Evolutionary conservation across 257 asterid species (phyloP).

Genomic region (Mentha longifolia): DNA sequence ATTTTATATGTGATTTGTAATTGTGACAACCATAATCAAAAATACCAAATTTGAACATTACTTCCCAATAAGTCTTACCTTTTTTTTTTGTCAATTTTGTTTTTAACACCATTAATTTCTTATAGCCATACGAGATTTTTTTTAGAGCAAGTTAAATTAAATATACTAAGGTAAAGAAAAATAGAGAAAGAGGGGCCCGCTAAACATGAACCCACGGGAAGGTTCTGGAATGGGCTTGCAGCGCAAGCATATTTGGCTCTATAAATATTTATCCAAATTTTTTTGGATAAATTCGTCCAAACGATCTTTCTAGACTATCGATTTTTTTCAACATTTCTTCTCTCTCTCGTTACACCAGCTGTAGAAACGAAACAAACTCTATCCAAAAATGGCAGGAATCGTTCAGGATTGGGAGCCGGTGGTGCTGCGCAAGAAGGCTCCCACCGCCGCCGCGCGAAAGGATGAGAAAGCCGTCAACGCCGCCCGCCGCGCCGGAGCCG

Average conservation of each 20-base stretch:
- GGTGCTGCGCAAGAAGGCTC: constrained; percentile 86
- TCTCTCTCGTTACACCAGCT: background rate
- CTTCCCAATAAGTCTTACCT: no score
- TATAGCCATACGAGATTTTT: no score
- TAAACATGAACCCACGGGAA: constrained; percentile 16
- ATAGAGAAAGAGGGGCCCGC: no score
- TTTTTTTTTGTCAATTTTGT: no score
- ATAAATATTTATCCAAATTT: no score
- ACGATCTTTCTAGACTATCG: constrained; percentile 8
- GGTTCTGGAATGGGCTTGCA: constrained; percentile 33
- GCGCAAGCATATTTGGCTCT: background rate
- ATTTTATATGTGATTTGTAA: no score
- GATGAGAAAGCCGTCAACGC: constrained; percentile 98
- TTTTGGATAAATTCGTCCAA: background rate
- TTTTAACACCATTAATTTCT: no score
- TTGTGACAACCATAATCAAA: no score
- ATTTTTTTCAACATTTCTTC: background rate
- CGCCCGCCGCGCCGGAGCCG: constrained; percentile 96
- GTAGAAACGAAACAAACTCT: background rate
- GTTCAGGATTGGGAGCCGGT: constrained; percentile 96
- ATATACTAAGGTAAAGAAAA: no score
- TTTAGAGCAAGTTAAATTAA: no score
- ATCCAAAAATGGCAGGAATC: constrained; percentile 51
- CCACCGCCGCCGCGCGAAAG: constrained; percentile 91
- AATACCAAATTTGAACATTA: no score